Evolutionary conservation across 306 rosid genomes (phyloP), one percentile per base, ranked within the genome.

Genomic region (Sophora flavescens): DNA sequence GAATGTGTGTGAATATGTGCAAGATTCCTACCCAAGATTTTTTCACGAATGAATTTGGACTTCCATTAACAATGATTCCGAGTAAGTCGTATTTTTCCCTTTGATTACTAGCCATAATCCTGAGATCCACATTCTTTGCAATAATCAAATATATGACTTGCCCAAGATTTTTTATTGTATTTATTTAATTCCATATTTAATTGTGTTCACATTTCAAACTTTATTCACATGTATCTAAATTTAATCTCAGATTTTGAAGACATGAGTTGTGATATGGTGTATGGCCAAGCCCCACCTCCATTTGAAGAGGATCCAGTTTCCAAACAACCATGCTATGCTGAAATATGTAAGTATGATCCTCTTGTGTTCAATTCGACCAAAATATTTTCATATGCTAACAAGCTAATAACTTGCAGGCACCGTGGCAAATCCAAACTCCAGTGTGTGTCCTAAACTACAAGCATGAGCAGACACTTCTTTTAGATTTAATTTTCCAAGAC

Each of bases 1-100:
- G 97, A 69, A 88, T 87, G 98, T 95, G 98, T 50, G 92, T 95
- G 85, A 95, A 95, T 75, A 95, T 95, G 98, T 92, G 97, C 97
- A 95, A 95, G 85, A 83, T 90, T 74, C 98, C 97, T 8, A 90
- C 98, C 53, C 97, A 92, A 92, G 97, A 95, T 86, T 95, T 95
- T 87, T 95, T 90, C 90, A 92, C 97, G 8, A 86, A 92, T 41
- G 98, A 95, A 75, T 92, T 95, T 80, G 98, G 97, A 63, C 98
- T 95, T 77, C 97, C 98, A 4, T 86, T 92, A 76, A 95, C 97
- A 67, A 92, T 95, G 98, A 95, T 75, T 67, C 98, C 98, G 6
- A 92, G 97, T 95, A 92, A 54, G 90, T 83, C 41, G 10, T 39
- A 59, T 33, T 39, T 65, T 32, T 26, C 51, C 32, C 39, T 60